Percentiles rank a stretch among this genome's conserved stretches.
These are phyloP conservation scores for Erodium texanum DNA, from an alignment of 441 rosid genomes.

Conservation along the genomic window DNA sequence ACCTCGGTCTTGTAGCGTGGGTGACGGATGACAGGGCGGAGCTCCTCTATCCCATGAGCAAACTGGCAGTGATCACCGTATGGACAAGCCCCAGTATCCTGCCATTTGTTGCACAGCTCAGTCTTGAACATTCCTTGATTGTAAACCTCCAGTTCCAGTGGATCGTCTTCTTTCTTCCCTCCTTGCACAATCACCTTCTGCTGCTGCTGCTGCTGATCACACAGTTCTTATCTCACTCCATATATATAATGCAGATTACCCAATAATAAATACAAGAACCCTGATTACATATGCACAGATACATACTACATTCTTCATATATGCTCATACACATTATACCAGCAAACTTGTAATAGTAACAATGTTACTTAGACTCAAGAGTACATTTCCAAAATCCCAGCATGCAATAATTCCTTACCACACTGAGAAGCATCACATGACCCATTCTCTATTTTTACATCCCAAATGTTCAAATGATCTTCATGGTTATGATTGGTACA, in stretches of 20 bases:
- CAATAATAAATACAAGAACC: background rate
- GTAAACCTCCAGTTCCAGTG: constrained; percentile 50
- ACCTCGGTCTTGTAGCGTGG: constrained; percentile 76
- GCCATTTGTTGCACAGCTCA: constrained; percentile 71
- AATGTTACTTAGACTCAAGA: background rate
- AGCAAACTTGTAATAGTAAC: background rate
- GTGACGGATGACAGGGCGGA: constrained; percentile 60
- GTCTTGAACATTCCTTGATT: constrained; percentile 61
- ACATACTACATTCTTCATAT: no score
- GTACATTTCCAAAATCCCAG: background rate
- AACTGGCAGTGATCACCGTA: constrained; percentile 60
- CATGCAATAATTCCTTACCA: background rate
- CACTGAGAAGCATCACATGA: background rate
- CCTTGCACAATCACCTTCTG: constrained; percentile 43
- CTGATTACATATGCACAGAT: background rate
- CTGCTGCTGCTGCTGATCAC: constrained; percentile 11
- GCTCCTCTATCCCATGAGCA: constrained; percentile 60
- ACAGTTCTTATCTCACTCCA: background rate
- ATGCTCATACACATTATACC: background rate
- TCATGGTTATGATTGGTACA: background rate
- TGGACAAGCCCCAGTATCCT: constrained; percentile 57
- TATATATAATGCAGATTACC: no score
- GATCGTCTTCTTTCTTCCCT: constrained; percentile 41
- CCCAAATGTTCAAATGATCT: background rate
- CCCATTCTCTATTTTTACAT: background rate